Conservation (phyloP, 2,329 filamentous ascomycete species). For the Exophiala alcalophila region DNA sequence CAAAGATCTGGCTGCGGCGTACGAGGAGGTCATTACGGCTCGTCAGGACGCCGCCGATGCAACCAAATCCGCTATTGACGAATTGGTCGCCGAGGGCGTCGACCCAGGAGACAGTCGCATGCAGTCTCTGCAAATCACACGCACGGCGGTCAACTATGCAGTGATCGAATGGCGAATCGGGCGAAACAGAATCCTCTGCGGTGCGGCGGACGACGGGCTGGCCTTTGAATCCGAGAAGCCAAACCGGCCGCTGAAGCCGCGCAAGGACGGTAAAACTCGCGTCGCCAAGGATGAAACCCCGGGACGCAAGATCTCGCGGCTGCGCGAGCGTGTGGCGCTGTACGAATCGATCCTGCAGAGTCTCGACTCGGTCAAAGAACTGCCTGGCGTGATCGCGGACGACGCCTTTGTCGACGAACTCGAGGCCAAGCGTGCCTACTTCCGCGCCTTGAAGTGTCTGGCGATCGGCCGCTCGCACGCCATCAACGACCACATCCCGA, state of each 20-base stretch:
- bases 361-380: conserved; percentile 81
- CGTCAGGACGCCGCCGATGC: conserved; percentile 94
- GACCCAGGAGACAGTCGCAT: conserved; percentile 80
- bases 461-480: conserved; percentile 82
- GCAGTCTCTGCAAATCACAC: conserved; percentile 88
- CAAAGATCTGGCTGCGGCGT: conserved; percentile 75
- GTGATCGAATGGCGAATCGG: conserved; percentile 94
- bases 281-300: conserved; percentile 61
- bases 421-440: conserved; percentile 76
- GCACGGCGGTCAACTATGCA: conserved; percentile 89
- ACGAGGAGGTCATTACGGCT: conserved; percentile 84
- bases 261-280: conserved; percentile 49
- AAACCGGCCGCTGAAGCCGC: conserved; percentile 53
- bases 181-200: conserved; percentile 83
- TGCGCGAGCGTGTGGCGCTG: conserved; percentile 82
- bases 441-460: conserved; percentile 82
- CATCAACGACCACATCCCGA: conserved; percentile 66
- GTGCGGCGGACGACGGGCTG: conserved; percentile 73
- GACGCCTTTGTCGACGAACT: conserved; percentile 71
- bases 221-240: conserved; percentile 46
- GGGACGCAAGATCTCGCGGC: conserved; percentile 70
- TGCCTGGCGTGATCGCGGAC: conserved; percentile 87
- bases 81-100: conserved; percentile 77
- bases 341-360: conserved; percentile 91
- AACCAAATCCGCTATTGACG: conserved; percentile 88